phyloP scores from a whole-genome alignment of 768 basidiomycete genomes.

The Psilocybe cubensis region DNA sequence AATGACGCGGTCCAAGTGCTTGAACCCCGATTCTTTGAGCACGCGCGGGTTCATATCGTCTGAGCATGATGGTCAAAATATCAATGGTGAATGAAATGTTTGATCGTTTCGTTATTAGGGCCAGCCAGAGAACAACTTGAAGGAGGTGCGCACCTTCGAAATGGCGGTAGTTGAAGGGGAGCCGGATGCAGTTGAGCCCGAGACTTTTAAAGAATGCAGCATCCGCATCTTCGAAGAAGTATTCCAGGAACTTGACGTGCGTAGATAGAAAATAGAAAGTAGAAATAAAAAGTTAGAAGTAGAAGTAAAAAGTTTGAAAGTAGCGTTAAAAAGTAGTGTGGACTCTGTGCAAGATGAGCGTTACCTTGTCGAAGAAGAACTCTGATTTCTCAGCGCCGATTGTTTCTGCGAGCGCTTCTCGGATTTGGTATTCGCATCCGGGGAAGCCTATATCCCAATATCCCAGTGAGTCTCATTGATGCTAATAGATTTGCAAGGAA shows the following conservation, averaged over 20 bases:
- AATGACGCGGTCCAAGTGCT: conserved; percentile 84
- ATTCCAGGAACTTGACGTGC: conserved; percentile 67
- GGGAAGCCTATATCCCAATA: conserved; percentile 74
- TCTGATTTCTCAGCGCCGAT: conserved; percentile 71
- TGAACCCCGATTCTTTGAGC: conserved; percentile 74
- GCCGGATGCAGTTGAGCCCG: conserved; percentile 79
- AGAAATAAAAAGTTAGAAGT: too few species aligned
- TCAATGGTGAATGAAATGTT: neutral
- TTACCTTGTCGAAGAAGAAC: conserved; percentile 85
- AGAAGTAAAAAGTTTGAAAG: neutral
- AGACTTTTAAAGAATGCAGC: conserved; percentile 78
- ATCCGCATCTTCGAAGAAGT: conserved; percentile 80
- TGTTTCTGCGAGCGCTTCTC: conserved; percentile 65
- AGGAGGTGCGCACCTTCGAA: conserved; percentile 55
- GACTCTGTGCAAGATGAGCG: conserved; percentile 3
- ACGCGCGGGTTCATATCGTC: conserved; percentile 82
- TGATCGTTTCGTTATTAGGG: neutral
- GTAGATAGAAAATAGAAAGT: too few species aligned
- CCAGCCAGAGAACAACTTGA: neutral
- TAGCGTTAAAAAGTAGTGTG: too few species aligned
- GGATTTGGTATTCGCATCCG: conserved; percentile 81
- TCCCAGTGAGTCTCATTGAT: neutral
- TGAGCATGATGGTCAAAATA: too few species aligned
- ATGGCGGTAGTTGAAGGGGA: conserved; percentile 76
- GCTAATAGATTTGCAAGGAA: neutral